Base-by-base conservation (phyloP, 2,329 filamentous ascomycete genomes). In the Apiospora pterosperma region DNA sequence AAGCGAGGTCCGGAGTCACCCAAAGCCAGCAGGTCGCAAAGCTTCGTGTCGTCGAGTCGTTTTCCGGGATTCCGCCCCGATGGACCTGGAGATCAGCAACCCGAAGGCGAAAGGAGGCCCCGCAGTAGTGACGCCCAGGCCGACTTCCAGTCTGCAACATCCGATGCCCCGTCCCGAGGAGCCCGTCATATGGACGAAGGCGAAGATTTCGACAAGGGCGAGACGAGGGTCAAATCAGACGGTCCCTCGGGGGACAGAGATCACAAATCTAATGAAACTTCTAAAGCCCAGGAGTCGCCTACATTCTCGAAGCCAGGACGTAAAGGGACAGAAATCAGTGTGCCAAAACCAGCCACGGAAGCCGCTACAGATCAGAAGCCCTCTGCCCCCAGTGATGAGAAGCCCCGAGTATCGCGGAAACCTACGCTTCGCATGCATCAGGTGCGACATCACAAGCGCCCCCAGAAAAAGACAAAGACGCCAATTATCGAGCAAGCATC, bases 81-180 rank as follows among this genome's bases (percentile, higher is more conserved):
- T 69, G 78, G 68, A 66, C 71, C 67, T 39, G 78, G 71, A 65
- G 81, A 76, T 48, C 80, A 82, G 25, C 76, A 79, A 23, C 73
- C 72, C 28, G 79, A 83, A 4, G 76, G 78, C 25, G 77, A 80
- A 21, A 78, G 79, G 63, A 79, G 84, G 36, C 84, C 84, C 39
- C 80, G 79, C 42, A 87, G 84, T 72, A 85, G 84, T 66, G 84
- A 84, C 72, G 81, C 80, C 7, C 84, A 85, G 66, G 77, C 81
- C 1, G 81, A 83, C 3, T 72, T 76, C 2, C 74, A 78, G 48
- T 55, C 48, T n/a, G 12, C 16, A 55, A 10, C 48, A 55, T 55
- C 48, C 28, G 48, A 55, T 19, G 55, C 41, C 28, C 59, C 39
- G 44, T 25, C 34, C 2, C 39, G 55, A 44, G 52, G 38, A 36